A percentile compares a stretch with the other conserved stretches of the same genome.
Conservation (phyloP, 495 filamentous ascomycete genomes). For the Haplographium delicatum region DNA sequence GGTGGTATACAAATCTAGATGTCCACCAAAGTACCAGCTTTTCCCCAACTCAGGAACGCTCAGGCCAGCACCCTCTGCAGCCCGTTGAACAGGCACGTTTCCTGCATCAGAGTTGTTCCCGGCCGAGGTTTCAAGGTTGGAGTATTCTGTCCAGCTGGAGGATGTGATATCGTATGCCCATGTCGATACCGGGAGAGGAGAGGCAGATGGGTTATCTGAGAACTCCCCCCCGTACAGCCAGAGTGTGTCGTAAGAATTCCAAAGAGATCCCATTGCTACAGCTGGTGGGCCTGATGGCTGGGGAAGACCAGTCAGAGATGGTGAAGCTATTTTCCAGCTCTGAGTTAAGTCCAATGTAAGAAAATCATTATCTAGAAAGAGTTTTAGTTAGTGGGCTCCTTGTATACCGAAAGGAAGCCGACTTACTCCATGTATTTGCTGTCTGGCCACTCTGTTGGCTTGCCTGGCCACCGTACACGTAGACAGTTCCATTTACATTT, state of each 20-base stretch:
- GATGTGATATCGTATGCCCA: constrained; percentile 62
- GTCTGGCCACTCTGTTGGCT: constrained; percentile 47
- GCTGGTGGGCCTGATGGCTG: constrained; percentile 63
- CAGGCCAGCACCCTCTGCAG: constrained; percentile 66
- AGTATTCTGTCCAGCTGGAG: constrained; percentile 55
- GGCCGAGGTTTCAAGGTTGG: constrained; percentile 46
- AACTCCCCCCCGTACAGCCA: constrained; percentile 71
- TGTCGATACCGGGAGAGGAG: constrained; percentile 49
- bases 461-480: constrained; percentile 67
- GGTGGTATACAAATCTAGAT: constrained; percentile 63
- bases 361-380: constrained; percentile 58
- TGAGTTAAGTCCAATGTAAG: constrained; percentile 59
- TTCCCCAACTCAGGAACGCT: constrained; percentile 61
- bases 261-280: constrained; percentile 65
- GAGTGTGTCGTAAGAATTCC: constrained; percentile 61
- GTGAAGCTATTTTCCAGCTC: constrained; percentile 59
- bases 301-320: constrained; percentile 54
- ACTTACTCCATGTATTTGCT: constrained; percentile 59
- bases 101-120: constrained; percentile 53
- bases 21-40: constrained; percentile 74
- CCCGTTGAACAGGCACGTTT: constrained; percentile 49
- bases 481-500: constrained; percentile 63
- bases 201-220: constrained; percentile 48
- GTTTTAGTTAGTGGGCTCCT: too few relatives aligned
- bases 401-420: too few relatives aligned